Base-by-base conservation (phyloP, 352 stramenopile genomes). In the Pythium apleroticum region DNA sequence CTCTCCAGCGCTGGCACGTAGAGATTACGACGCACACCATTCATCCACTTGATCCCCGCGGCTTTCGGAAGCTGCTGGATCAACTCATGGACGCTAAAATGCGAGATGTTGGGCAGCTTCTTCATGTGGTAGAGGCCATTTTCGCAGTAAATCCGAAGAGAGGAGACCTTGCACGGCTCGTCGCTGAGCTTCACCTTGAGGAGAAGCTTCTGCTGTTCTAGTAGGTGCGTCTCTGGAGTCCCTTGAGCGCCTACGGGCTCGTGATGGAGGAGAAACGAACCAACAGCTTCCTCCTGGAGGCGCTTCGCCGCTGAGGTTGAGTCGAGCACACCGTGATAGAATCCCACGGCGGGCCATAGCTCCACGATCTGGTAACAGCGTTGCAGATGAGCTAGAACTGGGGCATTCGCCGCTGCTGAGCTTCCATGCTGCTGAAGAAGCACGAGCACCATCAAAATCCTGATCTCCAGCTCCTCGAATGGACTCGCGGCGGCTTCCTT, bases 351-450 rank as follows among this genome's bases (percentile, higher is more conserved):
- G 1, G 74, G 72, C 76, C 71, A 81, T 24, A 89, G 27, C 30
- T 89, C 81, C n/a, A 90, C 66, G 12, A 63, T 41, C 31, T 77
- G 78, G 43, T 77, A 87, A 52, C 76, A 88, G 7, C 59, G 48
- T 48, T 76, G 73, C 12, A 90, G 39, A 41, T 75, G 24, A 22
- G 57, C 28, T n/a, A 63, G 52, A 11, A 70, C 60, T 43, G 63
- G 31, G 6, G 52, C 52, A 7, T 50, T 52, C 27, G 43, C 56
- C 20, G 20, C 20, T 50, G 55, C 33, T 11, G 19, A 12, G 19
- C 22, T 30, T 11, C 11, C 11, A 22, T 25, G 25, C 1, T 17
- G 22, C 24, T 56, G 3, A 1, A 65, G 20, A 19, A 72, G 52
- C 9, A 72, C 22, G 10, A 69, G 31, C 4, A 41, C 66, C 17